These are phyloP conservation scores for Canavalia ensiformis DNA, from an alignment of 306 rosid genomes.

Conservation along the genomic window DNA sequence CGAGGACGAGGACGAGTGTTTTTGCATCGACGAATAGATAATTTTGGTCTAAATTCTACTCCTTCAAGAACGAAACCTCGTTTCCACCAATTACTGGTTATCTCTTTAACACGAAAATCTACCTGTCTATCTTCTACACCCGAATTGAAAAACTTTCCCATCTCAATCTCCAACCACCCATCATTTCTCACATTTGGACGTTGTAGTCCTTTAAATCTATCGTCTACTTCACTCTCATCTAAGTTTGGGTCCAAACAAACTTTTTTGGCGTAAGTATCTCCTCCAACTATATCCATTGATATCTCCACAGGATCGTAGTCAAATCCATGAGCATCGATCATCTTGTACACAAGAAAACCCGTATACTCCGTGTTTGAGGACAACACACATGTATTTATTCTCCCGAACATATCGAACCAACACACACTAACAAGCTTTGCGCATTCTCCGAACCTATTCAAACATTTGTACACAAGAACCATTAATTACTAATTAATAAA, in stretches of 20 bases:
- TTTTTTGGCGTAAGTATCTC: background rate
- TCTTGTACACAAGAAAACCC: slow-evolving; percentile 66
- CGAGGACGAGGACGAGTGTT: too few relatives aligned
- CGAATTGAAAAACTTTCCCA: slow-evolving; percentile 65
- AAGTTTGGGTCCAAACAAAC: slow-evolving; percentile 30
- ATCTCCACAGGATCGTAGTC: slow-evolving; percentile 44
- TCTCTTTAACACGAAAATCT: slow-evolving; percentile 55
- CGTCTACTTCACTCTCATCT: background rate
- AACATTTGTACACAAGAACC: too few relatives aligned
- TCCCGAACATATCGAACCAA: slow-evolving; percentile 65
- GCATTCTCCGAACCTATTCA: slow-evolving; percentile 60
- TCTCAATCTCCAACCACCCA: slow-evolving; percentile 69
- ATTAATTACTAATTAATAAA: too few relatives aligned
- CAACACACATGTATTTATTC: slow-evolving; percentile 48
- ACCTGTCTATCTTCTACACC: slow-evolving; percentile 45
- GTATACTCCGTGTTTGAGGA: slow-evolving; percentile 62
- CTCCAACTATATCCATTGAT: slow-evolving; percentile 45
- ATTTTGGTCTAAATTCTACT: slow-evolving; percentile 64
- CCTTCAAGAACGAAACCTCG: slow-evolving; percentile 67
- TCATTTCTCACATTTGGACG: slow-evolving; percentile 57
- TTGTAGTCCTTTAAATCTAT: background rate
- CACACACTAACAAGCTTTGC: slow-evolving; percentile 58
- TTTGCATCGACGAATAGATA: too few relatives aligned
- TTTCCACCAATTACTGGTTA: slow-evolving; percentile 55
- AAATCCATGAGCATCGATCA: slow-evolving; percentile 48